Evolutionary conservation across 768 basidiomycete species (phyloP), one percentile per base, ranked within the genome.

Genomic region (Multifurca ochricompacta): DNA sequence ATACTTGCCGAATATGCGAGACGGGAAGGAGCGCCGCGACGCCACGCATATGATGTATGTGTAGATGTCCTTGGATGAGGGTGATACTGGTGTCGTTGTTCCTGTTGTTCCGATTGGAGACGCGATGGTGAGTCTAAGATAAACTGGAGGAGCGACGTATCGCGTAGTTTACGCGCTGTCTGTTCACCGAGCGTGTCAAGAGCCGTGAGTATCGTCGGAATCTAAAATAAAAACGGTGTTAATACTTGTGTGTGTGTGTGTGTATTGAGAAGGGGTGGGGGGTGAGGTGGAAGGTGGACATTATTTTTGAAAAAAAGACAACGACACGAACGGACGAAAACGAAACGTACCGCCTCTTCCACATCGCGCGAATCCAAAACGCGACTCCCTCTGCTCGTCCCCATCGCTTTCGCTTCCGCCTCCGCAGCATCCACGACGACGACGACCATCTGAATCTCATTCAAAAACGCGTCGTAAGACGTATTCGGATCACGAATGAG

Each of bases 371-470:
- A 37, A 39, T 34, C 44, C n/a, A 13, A 14, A 23, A 18, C 10
- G 35, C 23, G 19, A 13, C 21, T 50, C 18, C 30, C 43, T 14
- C 21, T 21, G 4, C 25, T 19, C 19, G 14, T n/a, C n/a, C n/a
- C n/a, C n/a, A n/a, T n/a, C n/a, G n/a, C n/a, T n/a, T n/a, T n/a
- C n/a, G n/a, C n/a, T n/a, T n/a, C n/a, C n/a, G n/a, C n/a, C n/a
- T n/a, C n/a, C n/a, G n/a, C n/a, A n/a, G n/a, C n/a, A n/a, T n/a
- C n/a, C n/a, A n/a, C n/a, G n/a, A n/a, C n/a, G n/a, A n/a, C n/a
- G n/a, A n/a, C n/a, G n/a, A n/a, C n/a, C n/a, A n/a, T n/a, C n/a
- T 56, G 48, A 37, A 56, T 35, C 16, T 56, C 54, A 45, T 18
- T 21, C 6, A 57, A 10, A 25, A 47, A 51, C 1, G 16, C 37